Base-by-base conservation (phyloP, 345 rosid species). In the Leavenworthia alabamica region DNA sequence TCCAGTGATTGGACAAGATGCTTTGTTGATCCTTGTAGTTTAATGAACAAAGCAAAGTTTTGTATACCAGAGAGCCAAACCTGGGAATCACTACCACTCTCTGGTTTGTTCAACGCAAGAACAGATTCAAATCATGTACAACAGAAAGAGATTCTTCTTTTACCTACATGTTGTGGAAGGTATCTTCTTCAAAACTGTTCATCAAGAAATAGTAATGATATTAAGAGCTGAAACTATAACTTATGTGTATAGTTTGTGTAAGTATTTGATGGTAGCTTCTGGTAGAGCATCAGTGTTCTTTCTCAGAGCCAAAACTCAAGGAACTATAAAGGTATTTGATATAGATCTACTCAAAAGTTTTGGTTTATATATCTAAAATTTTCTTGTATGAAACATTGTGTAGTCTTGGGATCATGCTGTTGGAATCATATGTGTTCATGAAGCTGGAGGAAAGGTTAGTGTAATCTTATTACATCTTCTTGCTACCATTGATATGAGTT, bases 381-480 rank as follows among this genome's bases (percentile, higher is more conserved):
- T 60, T 48, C 19, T 58, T 64, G 36, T 51, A 44, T 54, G 32
- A 8, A 66, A 40, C 46, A 20, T 70, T 70, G 20, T 70, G 39
- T 70, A 91, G 98, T 76, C 83, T 35, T 91, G 98, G 98, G 96
- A 91, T 78, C 98, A 88, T 82, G 98, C 95, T 74, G 92, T 85
- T 73, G 96, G 98, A 36, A 60, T 83, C 60, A 78, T 88, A 67
- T 91, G 98, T 5, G 92, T 86, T 45, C 83, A 64, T 65, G 98
- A 91, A 81, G 95, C 98, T 0, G 95, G 92, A 58, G 98, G 98
- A 71, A 91, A 78, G 96, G 98, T 89, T 55, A 10, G 63, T 41
- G 7, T 8, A 40, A 10, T 54, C 37, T 15, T 29, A 29, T 39
- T 11, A 36, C 7, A 39, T 9, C 3, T 11, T 11, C 28, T 20